These are phyloP conservation scores for Zygoascus biomembranicola DNA, from an alignment of 805 yeast genomes.

Conservation along the genomic window DNA sequence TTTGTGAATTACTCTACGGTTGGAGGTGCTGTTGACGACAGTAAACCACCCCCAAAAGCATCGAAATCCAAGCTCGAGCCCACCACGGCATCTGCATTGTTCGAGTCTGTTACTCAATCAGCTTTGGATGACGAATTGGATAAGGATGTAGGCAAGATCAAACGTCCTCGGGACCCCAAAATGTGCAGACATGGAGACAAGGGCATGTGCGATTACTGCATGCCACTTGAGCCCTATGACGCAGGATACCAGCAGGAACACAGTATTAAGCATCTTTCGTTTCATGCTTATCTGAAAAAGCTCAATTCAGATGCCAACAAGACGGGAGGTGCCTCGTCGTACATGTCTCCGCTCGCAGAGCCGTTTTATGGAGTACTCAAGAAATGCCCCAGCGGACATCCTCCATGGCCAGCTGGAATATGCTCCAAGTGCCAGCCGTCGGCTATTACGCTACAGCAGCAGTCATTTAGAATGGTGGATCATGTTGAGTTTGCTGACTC, in stretches of 20 bases:
- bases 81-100: conserved; percentile 13
- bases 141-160: conserved; percentile 61
- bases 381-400: conserved; percentile 71
- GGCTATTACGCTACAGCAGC: conserved; percentile 86
- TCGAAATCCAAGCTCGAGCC: not conserved
- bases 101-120: conserved; percentile 40
- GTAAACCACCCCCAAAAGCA: not conserved
- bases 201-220: conserved; percentile 98
- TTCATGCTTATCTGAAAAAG: conserved; percentile 73
- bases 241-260: conserved; percentile 61
- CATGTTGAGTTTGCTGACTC: conserved; percentile 86
- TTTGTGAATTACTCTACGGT: conserved; percentile 32
- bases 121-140: conserved; percentile 62
- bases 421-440: conserved; percentile 97
- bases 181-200: conserved; percentile 82
- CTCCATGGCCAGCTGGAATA: conserved; percentile 90
- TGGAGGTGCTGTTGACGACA: conserved; percentile 17
- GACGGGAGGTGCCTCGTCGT: conserved; percentile 43
- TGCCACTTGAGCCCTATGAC: conserved; percentile 95
- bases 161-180: conserved; percentile 43
- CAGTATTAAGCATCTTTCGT: conserved; percentile 79
- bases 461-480: conserved; percentile 90
- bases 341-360: conserved; percentile 71
- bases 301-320: conserved; percentile 61
- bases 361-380: conserved; percentile 55